These are phyloP conservation scores for Albugo laibachii DNA, from an alignment of 352 stramenopile species.

Conservation along the genomic window DNA sequence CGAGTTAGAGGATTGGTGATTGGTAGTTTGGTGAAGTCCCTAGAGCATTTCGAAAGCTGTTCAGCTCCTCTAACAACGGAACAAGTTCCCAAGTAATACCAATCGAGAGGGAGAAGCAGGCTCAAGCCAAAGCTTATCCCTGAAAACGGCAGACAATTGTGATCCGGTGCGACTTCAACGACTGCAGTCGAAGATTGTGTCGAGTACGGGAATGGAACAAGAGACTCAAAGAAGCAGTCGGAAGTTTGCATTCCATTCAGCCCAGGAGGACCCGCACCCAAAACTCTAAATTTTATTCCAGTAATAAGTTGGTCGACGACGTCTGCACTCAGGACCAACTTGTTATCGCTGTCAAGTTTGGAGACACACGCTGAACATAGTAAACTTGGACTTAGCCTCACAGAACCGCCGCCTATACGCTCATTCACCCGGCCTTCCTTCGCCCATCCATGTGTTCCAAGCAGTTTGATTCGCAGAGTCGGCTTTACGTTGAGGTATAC, in stretches of 20 bases:
- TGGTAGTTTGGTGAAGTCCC: conserved; percentile 15
- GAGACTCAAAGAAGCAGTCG: conserved; percentile 37
- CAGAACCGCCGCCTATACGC: conserved; percentile 14
- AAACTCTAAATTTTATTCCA: conserved; percentile 36
- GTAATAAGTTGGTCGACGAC: conserved; percentile 28
- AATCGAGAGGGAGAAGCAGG: conserved; percentile 25
- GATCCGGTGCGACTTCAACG: conserved; percentile 24
- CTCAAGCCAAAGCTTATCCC: conserved; percentile 23
- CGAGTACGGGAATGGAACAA: too few species aligned
- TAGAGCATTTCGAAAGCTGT: conserved; percentile 21
- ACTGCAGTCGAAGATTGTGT: conserved; percentile 25
- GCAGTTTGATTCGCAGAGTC: conserved; percentile 62
- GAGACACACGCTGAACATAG: conserved; percentile 38
- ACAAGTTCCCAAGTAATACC: conserved; percentile 55
- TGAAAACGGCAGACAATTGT: conserved; percentile 32
- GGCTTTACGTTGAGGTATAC: conserved; percentile 16
- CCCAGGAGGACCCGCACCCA: conserved; percentile 20
- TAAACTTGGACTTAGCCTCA: conserved; percentile 21
- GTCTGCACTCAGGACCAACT: conserved; percentile 32
- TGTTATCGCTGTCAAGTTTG: conserved; percentile 19
- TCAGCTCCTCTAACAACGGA: conserved; percentile 11
- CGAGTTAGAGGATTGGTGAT: conserved; percentile 26
- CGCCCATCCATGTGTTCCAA: conserved; percentile 73
- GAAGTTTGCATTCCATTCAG: conserved; percentile 16
- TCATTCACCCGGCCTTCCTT: conserved; percentile 74